Conservation (phyloP, 1,284 basidiomycete species). For the Cutaneotrichosporon sp. region DNA sequence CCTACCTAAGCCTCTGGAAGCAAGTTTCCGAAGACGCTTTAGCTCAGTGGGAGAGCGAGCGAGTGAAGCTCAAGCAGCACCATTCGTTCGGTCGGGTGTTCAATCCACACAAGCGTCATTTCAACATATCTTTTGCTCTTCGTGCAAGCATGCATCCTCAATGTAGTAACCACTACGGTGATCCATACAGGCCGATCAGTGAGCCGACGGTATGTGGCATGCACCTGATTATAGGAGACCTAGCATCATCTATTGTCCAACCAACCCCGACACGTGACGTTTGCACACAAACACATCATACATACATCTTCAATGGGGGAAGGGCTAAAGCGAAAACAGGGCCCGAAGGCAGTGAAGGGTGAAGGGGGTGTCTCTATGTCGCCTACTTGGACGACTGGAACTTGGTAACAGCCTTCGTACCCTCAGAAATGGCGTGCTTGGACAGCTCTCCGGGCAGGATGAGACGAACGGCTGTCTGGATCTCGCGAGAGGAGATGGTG, state of each 20-base stretch:
- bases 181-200: too few species aligned
- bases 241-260: too few species aligned
- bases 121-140: neutral
- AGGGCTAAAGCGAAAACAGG: neutral
- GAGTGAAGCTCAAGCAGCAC: constrained; percentile 4
- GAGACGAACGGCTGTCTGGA: constrained; percentile 85
- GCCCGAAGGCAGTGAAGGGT: neutral
- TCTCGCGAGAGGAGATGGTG: constrained; percentile 90
- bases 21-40: constrained; percentile 3
- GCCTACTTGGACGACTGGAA: constrained; percentile 56
- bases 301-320: neutral
- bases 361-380: neutral
- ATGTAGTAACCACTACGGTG: too few species aligned
- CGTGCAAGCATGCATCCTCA: too few species aligned
- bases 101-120: constrained; percentile 9
- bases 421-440: constrained; percentile 82
- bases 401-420: constrained; percentile 60
- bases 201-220: too few species aligned
- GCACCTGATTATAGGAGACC: too few species aligned
- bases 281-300: neutral
- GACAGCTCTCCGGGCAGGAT: constrained; percentile 81
- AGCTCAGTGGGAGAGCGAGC: constrained; percentile 12
- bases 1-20: neutral
- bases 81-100: constrained; percentile 10
- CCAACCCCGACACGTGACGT: too few species aligned